These are phyloP conservation scores for Neotropicomus parvogracilis DNA, from an alignment of 1,284 basidiomycete species.

Conservation along the genomic window DNA sequence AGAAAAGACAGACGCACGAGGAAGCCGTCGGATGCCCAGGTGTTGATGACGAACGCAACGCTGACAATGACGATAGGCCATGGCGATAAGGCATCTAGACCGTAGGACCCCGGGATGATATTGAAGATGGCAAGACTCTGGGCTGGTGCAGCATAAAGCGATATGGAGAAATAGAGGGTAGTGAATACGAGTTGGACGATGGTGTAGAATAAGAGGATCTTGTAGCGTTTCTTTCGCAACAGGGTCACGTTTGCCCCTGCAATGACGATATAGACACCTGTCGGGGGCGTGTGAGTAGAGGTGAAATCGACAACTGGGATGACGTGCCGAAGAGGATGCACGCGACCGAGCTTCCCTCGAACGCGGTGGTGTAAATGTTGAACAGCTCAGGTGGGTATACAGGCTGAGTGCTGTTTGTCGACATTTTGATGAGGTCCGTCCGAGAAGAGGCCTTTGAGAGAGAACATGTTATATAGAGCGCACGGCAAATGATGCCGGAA, in stretches of 20 bases:
- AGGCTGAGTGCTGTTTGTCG: constrained; percentile 3
- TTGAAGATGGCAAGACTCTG: constrained; percentile 15
- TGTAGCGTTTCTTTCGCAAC: constrained; percentile 19
- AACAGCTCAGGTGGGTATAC: constrained; percentile 12
- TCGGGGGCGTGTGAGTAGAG: background rate
- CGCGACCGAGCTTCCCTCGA: constrained; percentile 20
- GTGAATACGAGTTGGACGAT: constrained; percentile 19
- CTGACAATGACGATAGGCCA: constrained; percentile 19
- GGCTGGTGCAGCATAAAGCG: constrained; percentile 15
- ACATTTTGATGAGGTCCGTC: constrained; percentile 12
- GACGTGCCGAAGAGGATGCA: constrained; percentile 21
- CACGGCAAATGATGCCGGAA: too few relatives aligned
- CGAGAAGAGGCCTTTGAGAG: background rate
- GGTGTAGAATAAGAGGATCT: constrained; percentile 15
- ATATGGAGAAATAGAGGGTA: constrained; percentile 19
- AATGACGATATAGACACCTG: constrained; percentile 24
- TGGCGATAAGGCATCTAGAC: constrained; percentile 9
- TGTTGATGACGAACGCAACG: constrained; percentile 22
- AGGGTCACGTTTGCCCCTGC: constrained; percentile 15
- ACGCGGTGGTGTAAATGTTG: constrained; percentile 16
- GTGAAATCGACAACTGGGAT: background rate
- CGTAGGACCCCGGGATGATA: constrained; percentile 11
- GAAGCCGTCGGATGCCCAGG: constrained; percentile 24
- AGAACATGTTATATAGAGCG: too few relatives aligned
- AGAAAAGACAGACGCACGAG: constrained; percentile 15